A percentile compares a stretch with the other conserved stretches of the same genome.
phyloP scores from a whole-genome alignment of 768 basidiomycete species.

The Boletus vinaceobasis region DNA sequence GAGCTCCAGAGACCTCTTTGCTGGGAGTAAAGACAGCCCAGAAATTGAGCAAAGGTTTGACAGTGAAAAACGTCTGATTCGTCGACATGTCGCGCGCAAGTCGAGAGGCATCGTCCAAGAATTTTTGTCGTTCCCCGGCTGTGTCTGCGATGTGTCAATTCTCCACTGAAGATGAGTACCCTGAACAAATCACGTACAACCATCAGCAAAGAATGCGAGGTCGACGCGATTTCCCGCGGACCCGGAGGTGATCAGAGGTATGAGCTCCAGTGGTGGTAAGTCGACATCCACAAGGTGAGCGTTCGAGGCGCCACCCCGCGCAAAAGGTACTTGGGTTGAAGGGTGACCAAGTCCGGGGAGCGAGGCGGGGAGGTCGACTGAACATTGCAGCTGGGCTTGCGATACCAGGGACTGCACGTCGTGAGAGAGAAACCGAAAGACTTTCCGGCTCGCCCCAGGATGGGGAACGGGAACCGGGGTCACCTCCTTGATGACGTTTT shows the following conservation, averaged over 20 bases:
- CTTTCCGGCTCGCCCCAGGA: background rate
- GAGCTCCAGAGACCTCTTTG: constrained; percentile 48
- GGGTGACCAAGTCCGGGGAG: background rate
- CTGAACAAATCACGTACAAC: constrained; percentile 48
- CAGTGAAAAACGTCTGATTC: constrained; percentile 75
- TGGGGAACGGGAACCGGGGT: constrained; percentile 10
- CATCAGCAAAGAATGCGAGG: constrained; percentile 75
- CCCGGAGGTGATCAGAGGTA: constrained; percentile 60
- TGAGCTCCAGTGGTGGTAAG: constrained; percentile 49
- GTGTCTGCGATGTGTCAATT: constrained; percentile 43
- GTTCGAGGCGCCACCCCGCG: background rate
- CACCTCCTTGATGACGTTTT: constrained; percentile 8
- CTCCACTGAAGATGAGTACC: background rate
- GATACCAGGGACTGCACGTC: constrained; percentile 14
- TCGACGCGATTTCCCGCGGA: constrained; percentile 64
- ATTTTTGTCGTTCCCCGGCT: constrained; percentile 53
- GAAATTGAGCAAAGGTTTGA: constrained; percentile 73
- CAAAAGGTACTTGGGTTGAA: constrained; percentile 11
- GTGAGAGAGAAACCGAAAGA: constrained; percentile 21
- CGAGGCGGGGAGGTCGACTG: constrained; percentile 17
- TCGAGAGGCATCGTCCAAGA: constrained; percentile 60
- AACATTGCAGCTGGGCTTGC: constrained; percentile 21
- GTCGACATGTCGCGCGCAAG: constrained; percentile 67
- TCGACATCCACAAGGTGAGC: constrained; percentile 6
- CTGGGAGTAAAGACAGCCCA: constrained; percentile 80